Base-by-base conservation (phyloP, 805 yeast species). In the Komagataella kurtzmanii region DNA sequence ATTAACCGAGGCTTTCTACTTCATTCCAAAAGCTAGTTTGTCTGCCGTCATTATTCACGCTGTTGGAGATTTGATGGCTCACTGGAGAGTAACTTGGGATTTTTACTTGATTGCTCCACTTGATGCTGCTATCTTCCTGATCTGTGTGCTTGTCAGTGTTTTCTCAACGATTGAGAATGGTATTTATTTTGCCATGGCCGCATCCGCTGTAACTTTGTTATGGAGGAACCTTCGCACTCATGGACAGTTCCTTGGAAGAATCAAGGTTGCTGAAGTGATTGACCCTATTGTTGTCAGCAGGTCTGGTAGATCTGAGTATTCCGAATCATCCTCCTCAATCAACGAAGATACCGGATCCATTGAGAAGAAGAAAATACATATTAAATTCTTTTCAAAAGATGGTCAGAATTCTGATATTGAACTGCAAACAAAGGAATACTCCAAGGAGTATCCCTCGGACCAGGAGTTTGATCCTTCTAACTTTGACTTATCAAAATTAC, bases 41-140 rank as follows among this genome's bases (percentile, higher is more conserved):
- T 74, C 83, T 56, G 97, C 97, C 1, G 80, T 90, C 56, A 90
- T 90, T 57, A 90, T 90, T 61, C 97, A 90, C 66, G 96, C 97
- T 24, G 97, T 90, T 17, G 77, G 87, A 50, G 97, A 89, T 66
- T 76, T 90, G 65, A 67, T 88, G 54, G 83, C 95, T 1, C 74
- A 81, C 50, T 86, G 79, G 64, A 75, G 74, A 58, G 77, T 83
- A 23, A 76, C 89, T 7, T 77, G 77, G 77, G 76, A 72, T 56
- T 75, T 85, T 63, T 90, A 87, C 83, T 75, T 72, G 56, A 76
- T 84, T 53, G 69, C 80, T 49, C 97, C 97, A 24, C 55, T 85
- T 24, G 96, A 88, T 65, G 77, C 75, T 60, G 72, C 81, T 21
- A 83, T 88, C 51, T 88, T 88, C 69, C 50, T 88, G 12, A 76